These are phyloP conservation scores for Vaucheria bursata DNA, from an alignment of 352 stramenopile genomes.

Conservation along the genomic window DNA sequence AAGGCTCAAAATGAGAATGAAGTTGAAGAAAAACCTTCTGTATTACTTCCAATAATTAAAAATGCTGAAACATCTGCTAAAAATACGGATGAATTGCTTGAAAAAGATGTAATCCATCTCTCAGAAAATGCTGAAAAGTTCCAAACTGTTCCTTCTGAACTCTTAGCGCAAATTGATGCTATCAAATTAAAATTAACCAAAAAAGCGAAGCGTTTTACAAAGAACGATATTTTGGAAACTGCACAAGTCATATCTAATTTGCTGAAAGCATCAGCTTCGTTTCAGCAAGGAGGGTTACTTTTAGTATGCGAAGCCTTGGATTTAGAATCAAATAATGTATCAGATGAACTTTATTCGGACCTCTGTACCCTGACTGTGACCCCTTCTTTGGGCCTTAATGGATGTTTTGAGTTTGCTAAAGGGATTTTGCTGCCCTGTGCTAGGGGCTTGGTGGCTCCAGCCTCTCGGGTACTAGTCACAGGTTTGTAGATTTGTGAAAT, in stretches of 20 bases:
- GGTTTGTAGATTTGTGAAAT: too few species aligned
- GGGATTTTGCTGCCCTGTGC: constrained; percentile 24
- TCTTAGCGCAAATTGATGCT: too few species aligned
- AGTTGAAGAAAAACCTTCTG: too few species aligned
- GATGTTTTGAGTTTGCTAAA: constrained; percentile 24
- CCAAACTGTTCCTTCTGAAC: too few species aligned
- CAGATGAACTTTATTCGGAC: background rate
- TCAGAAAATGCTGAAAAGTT: too few species aligned
- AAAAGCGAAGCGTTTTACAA: too few species aligned
- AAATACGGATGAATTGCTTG: too few species aligned
- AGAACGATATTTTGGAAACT: background rate
- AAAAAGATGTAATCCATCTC: too few species aligned
- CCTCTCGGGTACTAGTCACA: constrained; percentile 31
- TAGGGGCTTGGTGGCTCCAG: constrained; percentile 15
- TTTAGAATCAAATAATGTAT: background rate
- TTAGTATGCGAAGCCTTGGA: background rate
- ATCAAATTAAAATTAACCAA: too few species aligned
- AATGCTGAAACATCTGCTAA: too few species aligned
- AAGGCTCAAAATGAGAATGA: too few species aligned
- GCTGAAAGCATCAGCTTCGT: background rate
- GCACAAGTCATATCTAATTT: background rate
- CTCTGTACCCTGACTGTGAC: constrained; percentile 12
- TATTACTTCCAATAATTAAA: too few species aligned
- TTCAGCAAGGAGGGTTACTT: background rate
- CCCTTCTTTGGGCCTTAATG: constrained; percentile 19